These are phyloP conservation scores for Phoma herbarum DNA, from an alignment of 2,329 filamentous ascomycete species.

Conservation along the genomic window DNA sequence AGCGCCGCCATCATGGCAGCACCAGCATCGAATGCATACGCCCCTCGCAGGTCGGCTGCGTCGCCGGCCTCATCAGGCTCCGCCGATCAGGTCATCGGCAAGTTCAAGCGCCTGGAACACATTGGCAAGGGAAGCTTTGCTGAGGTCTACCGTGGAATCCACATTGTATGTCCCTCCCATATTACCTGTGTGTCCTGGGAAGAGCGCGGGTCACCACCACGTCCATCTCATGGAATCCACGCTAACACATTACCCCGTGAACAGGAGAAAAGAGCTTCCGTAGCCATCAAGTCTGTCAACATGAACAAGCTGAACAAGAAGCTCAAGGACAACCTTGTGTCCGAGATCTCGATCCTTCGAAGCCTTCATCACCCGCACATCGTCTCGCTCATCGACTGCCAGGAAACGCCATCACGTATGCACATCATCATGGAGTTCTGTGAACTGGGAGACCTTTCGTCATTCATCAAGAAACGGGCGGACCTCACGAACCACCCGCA, in stretches of 20 bases:
- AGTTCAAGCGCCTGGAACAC: conserved; percentile 84
- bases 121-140: conserved; percentile 99
- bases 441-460: conserved; percentile 89
- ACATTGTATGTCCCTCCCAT: conserved; percentile 70
- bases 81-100: conserved; percentile 65
- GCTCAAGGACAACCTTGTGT: conserved; percentile 93
- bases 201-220: neutral
- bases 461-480: conserved; percentile 95
- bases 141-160: conserved; percentile 87
- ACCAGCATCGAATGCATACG: conserved; percentile 39
- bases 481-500: conserved; percentile 80
- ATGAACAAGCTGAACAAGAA: conserved; percentile 91
- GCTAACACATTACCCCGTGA: neutral
- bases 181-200: neutral
- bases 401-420: conserved; percentile 86
- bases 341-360: conserved; percentile 95
- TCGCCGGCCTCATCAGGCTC: conserved; percentile 48
- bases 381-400: conserved; percentile 92
- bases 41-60: conserved; percentile 49
- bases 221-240: neutral
- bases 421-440: conserved; percentile 99
- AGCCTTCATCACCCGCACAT: conserved; percentile 95
- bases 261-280: conserved; percentile 79
- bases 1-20: conserved; percentile 49
- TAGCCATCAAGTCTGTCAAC: conserved; percentile 97